Evolutionary conservation across 2,329 filamentous ascomycete genomes (phyloP).

Genomic region (Fusarium incarnatum): DNA sequence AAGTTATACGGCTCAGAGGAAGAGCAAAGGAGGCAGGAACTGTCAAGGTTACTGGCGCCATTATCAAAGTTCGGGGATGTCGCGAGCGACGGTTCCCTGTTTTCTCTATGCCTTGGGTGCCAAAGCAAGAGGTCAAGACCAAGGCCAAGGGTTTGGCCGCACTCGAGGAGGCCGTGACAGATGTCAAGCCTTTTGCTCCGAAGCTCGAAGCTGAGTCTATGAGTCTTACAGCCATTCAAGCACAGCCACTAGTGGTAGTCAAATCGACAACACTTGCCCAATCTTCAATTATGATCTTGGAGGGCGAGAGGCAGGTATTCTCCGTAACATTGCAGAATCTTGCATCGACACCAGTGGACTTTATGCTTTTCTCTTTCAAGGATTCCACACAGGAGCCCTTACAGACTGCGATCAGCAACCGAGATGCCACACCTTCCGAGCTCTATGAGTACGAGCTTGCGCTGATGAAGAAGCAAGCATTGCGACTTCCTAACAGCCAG

Average conservation of each 20-base stretch:
- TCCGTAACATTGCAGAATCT: slow-evolving; percentile 83
- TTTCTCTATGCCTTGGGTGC: slow-evolving; percentile 80
- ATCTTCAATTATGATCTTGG: slow-evolving; percentile 89
- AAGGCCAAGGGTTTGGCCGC: slow-evolving; percentile 78
- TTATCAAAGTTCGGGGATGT: slow-evolving; percentile 84
- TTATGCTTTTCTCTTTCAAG: slow-evolving; percentile 88
- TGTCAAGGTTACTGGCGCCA: slow-evolving; percentile 80
- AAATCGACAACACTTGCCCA: slow-evolving; percentile 83
- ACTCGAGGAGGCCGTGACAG: slow-evolving; percentile 60
- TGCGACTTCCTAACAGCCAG: slow-evolving; percentile 66
- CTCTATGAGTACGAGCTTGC: slow-evolving; percentile 88
- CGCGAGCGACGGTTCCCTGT: slow-evolving; percentile 86
- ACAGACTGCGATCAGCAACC: slow-evolving; percentile 78
- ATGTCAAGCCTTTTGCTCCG: slow-evolving; percentile 54
- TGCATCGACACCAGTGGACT: slow-evolving; percentile 81
- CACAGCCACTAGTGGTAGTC: slow-evolving; percentile 81
- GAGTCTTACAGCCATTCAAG: slow-evolving; percentile 78
- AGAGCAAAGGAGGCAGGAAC: slow-evolving; percentile 74
- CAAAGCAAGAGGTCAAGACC: slow-evolving; percentile 75
- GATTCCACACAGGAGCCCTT: slow-evolving; percentile 86
- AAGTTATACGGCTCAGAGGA: slow-evolving; percentile 79
- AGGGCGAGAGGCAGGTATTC: slow-evolving; percentile 85
- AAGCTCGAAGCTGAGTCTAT: slow-evolving; percentile 64
- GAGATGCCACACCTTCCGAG: slow-evolving; percentile 81
- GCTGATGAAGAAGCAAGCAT: slow-evolving; percentile 77